Evolutionary conservation across 1,284 basidiomycete species (phyloP).

Genomic region (Austroboletus niveus): DNA sequence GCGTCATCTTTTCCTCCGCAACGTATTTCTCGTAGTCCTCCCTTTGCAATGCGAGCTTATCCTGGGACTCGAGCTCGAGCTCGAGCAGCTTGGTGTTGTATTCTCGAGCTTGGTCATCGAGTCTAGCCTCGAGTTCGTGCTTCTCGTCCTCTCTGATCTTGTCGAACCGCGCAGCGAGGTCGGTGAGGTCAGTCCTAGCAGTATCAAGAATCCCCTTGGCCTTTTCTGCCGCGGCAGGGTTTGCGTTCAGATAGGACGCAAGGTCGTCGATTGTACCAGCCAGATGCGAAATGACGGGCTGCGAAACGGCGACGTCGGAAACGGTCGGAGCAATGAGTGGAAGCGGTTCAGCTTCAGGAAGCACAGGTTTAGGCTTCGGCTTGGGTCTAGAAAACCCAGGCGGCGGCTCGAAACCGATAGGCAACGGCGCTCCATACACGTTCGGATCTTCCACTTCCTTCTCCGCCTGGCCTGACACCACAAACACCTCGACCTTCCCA

Average conservation of each 20-base stretch:
- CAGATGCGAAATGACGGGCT: slow-evolving; percentile 90
- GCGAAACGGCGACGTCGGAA: slow-evolving; percentile 67
- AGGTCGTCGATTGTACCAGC: slow-evolving; percentile 94
- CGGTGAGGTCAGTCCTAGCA: slow-evolving; percentile 83
- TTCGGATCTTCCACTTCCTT: slow-evolving; percentile 38
- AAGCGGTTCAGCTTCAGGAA: slow-evolving; percentile 45
- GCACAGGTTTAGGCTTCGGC: slow-evolving; percentile 43
- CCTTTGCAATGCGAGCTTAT: slow-evolving; percentile 84
- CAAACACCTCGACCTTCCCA: slow-evolving; percentile 22
- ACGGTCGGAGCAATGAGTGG: slow-evolving; percentile 85
- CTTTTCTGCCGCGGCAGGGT: slow-evolving; percentile 66
- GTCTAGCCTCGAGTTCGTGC: slow-evolving; percentile 68
- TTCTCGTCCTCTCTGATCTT: slow-evolving; percentile 83
- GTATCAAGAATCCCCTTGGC: slow-evolving; percentile 69
- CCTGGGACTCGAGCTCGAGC: slow-evolving; percentile 80
- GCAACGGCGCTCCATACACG: slow-evolving; percentile 74
- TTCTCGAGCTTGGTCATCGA: slow-evolving; percentile 82
- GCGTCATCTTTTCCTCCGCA: slow-evolving; percentile 74
- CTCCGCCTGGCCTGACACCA: slow-evolving; percentile 30
- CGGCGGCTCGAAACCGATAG: slow-evolving; percentile 88
- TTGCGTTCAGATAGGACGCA: slow-evolving; percentile 76
- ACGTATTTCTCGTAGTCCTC: slow-evolving; percentile 84
- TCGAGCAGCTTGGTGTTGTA: slow-evolving; percentile 84
- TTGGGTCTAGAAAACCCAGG: slow-evolving; percentile 73
- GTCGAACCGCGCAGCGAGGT: slow-evolving; percentile 78